Percentiles rank a stretch among this genome's conserved stretches.
Conservation (phyloP, 202 grass and related monocot species). For the Brachypodium distachyon region DNA sequence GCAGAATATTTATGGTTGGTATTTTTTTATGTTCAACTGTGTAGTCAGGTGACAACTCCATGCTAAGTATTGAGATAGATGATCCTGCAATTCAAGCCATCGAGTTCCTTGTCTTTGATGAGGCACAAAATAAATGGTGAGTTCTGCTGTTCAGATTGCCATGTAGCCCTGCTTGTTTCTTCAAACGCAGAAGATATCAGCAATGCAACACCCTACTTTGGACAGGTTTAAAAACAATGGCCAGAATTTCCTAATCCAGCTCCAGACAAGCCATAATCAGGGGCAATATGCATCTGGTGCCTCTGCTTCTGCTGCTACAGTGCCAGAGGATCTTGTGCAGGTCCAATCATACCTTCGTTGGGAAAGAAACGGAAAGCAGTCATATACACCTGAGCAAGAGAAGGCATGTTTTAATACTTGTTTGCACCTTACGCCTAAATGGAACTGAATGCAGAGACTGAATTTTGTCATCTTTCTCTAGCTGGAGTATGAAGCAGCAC, state of each 20-base stretch:
- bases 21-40: conserved; percentile 1
- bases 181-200: background rate
- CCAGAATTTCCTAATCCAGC: conserved; percentile 78
- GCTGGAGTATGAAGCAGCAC: conserved; percentile 91
- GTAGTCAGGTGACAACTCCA: conserved; percentile 72
- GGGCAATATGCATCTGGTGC: conserved; percentile 24
- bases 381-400: conserved; percentile 88
- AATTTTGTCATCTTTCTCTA: conserved; percentile 30
- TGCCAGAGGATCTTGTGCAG: conserved; percentile 96
- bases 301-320: conserved; percentile 33
- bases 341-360: conserved; percentile 95
- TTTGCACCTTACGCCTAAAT: conserved; percentile 5
- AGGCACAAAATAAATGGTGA: conserved; percentile 81
- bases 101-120: conserved; percentile 80
- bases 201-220: conserved; percentile 3
- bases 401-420: conserved; percentile 37
- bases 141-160: conserved; percentile 18
- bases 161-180: background rate
- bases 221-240: conserved; percentile 88
- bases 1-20: background rate
- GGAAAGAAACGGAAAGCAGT: conserved; percentile 91
- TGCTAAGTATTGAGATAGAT: conserved; percentile 69
- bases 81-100: conserved; percentile 69
- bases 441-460: background rate
- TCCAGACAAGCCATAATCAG: conserved; percentile 19